Percentiles rank a stretch among this genome's conserved stretches.
These are phyloP conservation scores for Metschnikowia peoriensis DNA, from an alignment of 805 yeast species.

Conservation along the genomic window DNA sequence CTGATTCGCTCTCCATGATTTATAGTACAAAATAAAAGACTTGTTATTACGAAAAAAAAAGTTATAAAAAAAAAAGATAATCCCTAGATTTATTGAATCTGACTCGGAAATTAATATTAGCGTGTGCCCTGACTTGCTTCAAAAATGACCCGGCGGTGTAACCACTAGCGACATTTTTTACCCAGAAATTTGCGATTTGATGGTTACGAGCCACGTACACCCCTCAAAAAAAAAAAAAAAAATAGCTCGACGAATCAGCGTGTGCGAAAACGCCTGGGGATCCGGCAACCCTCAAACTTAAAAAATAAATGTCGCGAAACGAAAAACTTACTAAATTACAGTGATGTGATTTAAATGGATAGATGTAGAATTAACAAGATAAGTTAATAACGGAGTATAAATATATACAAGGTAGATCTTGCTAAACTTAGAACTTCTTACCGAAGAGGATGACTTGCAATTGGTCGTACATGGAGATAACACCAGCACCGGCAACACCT, in stretches of 20 bases:
- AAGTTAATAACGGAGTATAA: constrained; percentile 17
- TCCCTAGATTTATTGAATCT: no score
- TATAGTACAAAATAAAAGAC: neutral
- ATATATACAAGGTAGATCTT: constrained; percentile 18
- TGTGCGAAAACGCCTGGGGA: neutral
- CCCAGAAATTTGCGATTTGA: neutral
- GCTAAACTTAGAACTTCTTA: constrained; percentile 66
- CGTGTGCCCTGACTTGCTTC: neutral
- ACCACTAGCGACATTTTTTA: neutral
- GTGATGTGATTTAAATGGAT: neutral
- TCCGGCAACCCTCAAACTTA: no score
- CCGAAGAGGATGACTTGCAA: constrained; percentile 93
- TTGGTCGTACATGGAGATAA: constrained; percentile 96
- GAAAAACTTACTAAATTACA: neutral
- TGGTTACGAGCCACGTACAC: neutral
- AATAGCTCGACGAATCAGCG: constrained; percentile 3
- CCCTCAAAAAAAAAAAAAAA: neutral
- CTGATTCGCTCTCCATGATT: neutral
- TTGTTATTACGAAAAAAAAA: neutral
- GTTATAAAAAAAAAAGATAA: no score
- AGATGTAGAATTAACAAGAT: constrained; percentile 12
- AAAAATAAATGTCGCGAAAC: no score
- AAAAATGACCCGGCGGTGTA: neutral
- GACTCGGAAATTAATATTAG: no score
- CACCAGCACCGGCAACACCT: constrained; percentile 99